phyloP scores from a whole-genome alignment of 75 land plant species.

The Cunninghamia lanceolata region DNA sequence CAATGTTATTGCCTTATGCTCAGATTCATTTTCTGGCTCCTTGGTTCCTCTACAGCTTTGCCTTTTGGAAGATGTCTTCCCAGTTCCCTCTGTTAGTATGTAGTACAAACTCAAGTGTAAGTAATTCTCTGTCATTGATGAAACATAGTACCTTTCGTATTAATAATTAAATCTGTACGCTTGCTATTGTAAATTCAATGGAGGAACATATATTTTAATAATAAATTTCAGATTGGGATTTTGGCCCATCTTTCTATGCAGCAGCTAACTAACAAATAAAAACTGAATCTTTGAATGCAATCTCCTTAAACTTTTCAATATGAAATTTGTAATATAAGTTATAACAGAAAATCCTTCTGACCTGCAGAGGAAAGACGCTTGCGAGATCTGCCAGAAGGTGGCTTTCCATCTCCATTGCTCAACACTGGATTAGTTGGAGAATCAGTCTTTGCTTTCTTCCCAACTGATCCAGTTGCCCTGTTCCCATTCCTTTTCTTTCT shows the following conservation, averaged over 20 bases:
- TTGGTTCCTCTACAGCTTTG: conserved; percentile 6
- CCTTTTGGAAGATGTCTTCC: conserved; percentile 8
- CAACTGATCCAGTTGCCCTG: background rate
- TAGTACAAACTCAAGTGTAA: background rate
- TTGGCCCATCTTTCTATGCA: background rate
- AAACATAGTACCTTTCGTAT: background rate
- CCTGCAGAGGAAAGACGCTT: conserved; percentile 1
- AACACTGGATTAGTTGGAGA: background rate
- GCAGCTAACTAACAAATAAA: background rate
- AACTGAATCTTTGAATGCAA: background rate
- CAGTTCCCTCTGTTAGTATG: background rate
- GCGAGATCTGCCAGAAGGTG: background rate
- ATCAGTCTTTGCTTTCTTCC: conserved; percentile 4
- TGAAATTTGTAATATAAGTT: background rate
- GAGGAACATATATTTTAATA: background rate
- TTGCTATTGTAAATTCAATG: background rate
- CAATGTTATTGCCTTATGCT: background rate
- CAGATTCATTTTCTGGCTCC: background rate
- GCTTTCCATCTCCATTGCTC: conserved; percentile 2
- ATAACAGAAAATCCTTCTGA: background rate
- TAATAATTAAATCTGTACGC: background rate
- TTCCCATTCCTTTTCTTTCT: background rate
- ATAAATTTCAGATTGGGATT: background rate
- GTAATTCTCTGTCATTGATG: background rate
- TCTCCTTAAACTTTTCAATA: background rate